A percentile compares a stretch with the other conserved stretches of the same genome.
Evolutionary conservation across 768 basidiomycete species (phyloP).

Genomic region (Leccinellum rugosiceps): DNA sequence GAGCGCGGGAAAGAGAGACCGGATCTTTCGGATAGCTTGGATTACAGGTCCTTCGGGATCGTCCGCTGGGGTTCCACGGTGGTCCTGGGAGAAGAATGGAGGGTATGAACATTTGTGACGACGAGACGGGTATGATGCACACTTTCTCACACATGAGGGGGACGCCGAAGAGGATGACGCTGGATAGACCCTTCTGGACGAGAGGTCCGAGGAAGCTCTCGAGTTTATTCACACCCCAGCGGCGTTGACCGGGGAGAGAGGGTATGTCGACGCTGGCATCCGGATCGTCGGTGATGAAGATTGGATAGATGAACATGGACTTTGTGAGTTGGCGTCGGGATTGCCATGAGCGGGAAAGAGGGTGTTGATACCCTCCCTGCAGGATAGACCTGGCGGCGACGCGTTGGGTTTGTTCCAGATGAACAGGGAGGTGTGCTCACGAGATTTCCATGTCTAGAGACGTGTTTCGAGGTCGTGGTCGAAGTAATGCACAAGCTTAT

Average conservation of each 20-base stretch:
- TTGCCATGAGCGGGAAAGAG: constrained; percentile 87
- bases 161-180: constrained; percentile 94
- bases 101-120: background rate
- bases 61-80: constrained; percentile 82
- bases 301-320: constrained; percentile 98
- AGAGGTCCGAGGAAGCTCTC: constrained; percentile 83
- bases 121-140: constrained; percentile 1
- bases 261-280: constrained; percentile 76
- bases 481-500: background rate
- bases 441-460: constrained; percentile 41
- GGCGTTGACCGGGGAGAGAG: constrained; percentile 78
- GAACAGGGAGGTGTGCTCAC: constrained; percentile 29
- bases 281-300: constrained; percentile 95
- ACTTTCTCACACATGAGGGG: constrained; percentile 81
- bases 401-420: constrained; percentile 1
- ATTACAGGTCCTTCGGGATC: constrained; percentile 91
- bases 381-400: constrained; percentile 57
- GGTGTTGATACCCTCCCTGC: constrained; percentile 93
- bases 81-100: constrained; percentile 52
- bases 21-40: constrained; percentile 79
- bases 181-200: constrained; percentile 83
- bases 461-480: background rate
- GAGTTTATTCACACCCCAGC: constrained; percentile 97
- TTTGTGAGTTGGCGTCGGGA: constrained; percentile 75
- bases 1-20: constrained; percentile 72